These are phyloP conservation scores for Entomortierella chlamydospora DNA, from an alignment of 192 early-diverging fungal genomes.

Conservation along the genomic window DNA sequence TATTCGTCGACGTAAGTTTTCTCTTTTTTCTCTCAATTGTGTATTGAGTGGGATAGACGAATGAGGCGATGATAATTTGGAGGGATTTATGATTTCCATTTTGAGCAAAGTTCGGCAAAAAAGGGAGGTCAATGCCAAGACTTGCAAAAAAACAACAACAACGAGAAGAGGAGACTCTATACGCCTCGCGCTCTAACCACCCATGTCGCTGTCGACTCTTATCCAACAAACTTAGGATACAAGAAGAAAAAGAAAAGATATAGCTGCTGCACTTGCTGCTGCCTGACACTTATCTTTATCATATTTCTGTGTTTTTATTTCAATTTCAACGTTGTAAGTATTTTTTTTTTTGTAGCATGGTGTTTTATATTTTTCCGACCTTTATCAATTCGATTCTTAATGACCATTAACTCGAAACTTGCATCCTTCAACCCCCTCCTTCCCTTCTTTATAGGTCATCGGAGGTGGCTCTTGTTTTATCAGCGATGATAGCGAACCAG, in stretches of 20 bases:
- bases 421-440: too few relatives aligned
- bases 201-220: too few relatives aligned
- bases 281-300: constrained; percentile 2
- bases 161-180: neutral
- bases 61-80: neutral
- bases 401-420: too few relatives aligned
- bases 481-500: neutral
- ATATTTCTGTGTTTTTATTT: constrained; percentile 6
- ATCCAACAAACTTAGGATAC: neutral
- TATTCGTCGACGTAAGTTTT: constrained; percentile 1
- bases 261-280: constrained; percentile 27
- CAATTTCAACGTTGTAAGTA: constrained; percentile 5
- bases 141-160: neutral
- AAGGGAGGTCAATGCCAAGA: neutral
- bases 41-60: neutral
- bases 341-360: neutral
- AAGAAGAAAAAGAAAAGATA: constrained; percentile 9
- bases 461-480: neutral
- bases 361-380: too few relatives aligned
- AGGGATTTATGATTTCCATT: neutral
- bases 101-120: neutral
- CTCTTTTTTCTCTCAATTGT: neutral
- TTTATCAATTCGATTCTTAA: too few relatives aligned
- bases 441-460: neutral
- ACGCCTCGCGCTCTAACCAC: neutral